Conservation (phyloP, 1,284 basidiomycete species). For the Cryptococcus depauperatus region DNA sequence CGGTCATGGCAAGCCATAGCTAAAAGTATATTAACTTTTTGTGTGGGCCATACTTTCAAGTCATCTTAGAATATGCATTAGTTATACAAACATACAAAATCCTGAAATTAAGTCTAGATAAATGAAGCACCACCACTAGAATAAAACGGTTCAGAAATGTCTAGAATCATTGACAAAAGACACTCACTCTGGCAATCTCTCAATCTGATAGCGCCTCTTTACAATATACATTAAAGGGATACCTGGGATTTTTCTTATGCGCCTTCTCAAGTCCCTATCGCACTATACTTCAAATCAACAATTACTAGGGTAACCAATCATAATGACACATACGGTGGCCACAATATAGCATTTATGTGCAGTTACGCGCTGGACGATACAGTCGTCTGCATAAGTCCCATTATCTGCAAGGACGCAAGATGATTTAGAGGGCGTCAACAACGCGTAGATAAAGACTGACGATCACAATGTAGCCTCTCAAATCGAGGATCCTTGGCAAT, state of each 20-base stretch:
- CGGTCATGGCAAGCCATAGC: background rate
- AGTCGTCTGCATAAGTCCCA: constrained; percentile 98
- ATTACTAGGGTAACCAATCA: background rate
- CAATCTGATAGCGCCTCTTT: constrained; percentile 79
- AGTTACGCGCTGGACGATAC: constrained; percentile 88
- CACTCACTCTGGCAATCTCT: constrained; percentile 69
- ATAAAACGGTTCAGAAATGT: too few relatives aligned
- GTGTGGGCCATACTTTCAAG: too few relatives aligned
- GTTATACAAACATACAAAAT: constrained; percentile 2
- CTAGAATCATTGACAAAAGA: too few relatives aligned
- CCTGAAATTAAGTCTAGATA: constrained; percentile 1
- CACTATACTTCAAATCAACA: constrained; percentile 47
- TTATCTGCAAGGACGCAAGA: constrained; percentile 48
- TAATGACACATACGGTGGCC: constrained; percentile 55
- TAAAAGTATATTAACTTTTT: background rate
- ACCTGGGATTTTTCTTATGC: constrained; percentile 87
- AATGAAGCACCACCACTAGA: constrained; percentile 3
- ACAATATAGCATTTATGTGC: constrained; percentile 96
- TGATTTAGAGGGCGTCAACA: background rate
- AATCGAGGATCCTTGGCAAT: constrained; percentile 96
- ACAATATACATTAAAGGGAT: constrained; percentile 96
- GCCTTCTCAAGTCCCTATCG: constrained; percentile 83
- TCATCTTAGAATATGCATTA: background rate
- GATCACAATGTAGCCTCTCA: constrained; percentile 83
- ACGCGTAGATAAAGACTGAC: constrained; percentile 22